Conservation (phyloP, 1,139 yeast species). For the Kodamaea derodonti region DNA sequence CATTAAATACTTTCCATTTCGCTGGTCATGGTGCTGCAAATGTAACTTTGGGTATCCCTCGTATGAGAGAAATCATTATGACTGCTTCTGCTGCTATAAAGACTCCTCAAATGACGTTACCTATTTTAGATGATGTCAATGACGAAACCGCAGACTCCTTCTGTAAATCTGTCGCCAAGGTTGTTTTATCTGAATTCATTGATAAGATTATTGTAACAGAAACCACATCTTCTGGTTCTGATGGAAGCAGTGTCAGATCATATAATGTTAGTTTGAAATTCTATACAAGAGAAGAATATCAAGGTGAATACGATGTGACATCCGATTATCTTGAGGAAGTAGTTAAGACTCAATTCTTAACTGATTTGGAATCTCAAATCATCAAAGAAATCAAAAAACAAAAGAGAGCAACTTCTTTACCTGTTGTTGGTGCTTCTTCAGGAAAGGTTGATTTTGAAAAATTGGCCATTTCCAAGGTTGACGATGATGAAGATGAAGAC, state of each 20-base stretch:
- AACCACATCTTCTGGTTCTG: conserved; percentile 62
- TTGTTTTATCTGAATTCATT: conserved; percentile 82
- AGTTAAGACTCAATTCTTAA: conserved; percentile 62
- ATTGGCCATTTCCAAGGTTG: conserved; percentile 26
- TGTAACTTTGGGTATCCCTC: conserved; percentile 98
- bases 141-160: conserved; percentile 90
- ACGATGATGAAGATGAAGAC: conserved; percentile 49
- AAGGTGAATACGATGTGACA: conserved; percentile 81
- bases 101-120: conserved; percentile 98
- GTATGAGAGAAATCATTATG: conserved; percentile 99
- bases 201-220: conserved; percentile 85
- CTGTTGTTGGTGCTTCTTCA: conserved; percentile 71
- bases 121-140: conserved; percentile 70
- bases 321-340: conserved; percentile 75
- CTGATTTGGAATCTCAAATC: conserved; percentile 66
- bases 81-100: conserved; percentile 93
- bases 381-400: conserved; percentile 82
- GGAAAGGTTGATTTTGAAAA: conserved; percentile 49
- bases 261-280: conserved; percentile 73
- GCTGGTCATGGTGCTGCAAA: conserved; percentile 99
- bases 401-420: conserved; percentile 53
- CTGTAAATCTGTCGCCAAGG: conserved; percentile 86
- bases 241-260: conserved; percentile 58
- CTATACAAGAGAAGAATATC: conserved; percentile 74
- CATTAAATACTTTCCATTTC: conserved; percentile 97